phyloP scores from a whole-genome alignment of 768 basidiomycete genomes.

The Phylloporus sp. region DNA sequence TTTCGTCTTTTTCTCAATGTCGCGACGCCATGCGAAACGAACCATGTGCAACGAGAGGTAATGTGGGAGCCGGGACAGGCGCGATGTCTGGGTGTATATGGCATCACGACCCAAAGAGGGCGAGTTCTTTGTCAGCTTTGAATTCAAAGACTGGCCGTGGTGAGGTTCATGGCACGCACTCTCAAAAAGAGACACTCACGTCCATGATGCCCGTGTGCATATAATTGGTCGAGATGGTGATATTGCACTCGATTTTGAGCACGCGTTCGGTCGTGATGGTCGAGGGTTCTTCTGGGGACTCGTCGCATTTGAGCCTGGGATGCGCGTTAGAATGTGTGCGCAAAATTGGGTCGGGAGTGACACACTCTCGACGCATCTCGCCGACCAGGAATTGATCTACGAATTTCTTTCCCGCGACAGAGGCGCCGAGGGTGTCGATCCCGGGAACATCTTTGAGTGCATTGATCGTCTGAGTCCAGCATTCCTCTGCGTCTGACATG shows the following conservation, averaged over 20 bases:
- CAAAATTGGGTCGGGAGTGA: neutral
- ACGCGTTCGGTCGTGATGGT: slow-evolving; percentile 64
- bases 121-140: slow-evolving; percentile 81
- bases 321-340: slow-evolving; percentile 20
- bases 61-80: slow-evolving; percentile 76
- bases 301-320: slow-evolving; percentile 69
- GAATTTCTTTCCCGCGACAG: slow-evolving; percentile 47
- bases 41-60: slow-evolving; percentile 93
- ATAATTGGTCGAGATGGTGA: slow-evolving; percentile 79
- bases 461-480: slow-evolving; percentile 71
- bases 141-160: slow-evolving; percentile 65
- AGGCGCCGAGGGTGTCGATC: slow-evolving; percentile 26
- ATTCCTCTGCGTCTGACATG: slow-evolving; percentile 86
- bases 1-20: slow-evolving; percentile 90
- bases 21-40: slow-evolving; percentile 90
- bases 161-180: neutral
- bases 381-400: slow-evolving; percentile 81
- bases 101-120: slow-evolving; percentile 77
- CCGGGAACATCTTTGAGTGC: slow-evolving; percentile 68
- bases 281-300: slow-evolving; percentile 72
- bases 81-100: slow-evolving; percentile 72
- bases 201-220: slow-evolving; percentile 82
- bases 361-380: slow-evolving; percentile 65
- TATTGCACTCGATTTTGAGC: slow-evolving; percentile 91
- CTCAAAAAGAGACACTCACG: slow-evolving; percentile 38